Evolutionary conservation across 2,329 filamentous ascomycete species (phyloP).

Genomic region (Didymosphaeria variabile): DNA sequence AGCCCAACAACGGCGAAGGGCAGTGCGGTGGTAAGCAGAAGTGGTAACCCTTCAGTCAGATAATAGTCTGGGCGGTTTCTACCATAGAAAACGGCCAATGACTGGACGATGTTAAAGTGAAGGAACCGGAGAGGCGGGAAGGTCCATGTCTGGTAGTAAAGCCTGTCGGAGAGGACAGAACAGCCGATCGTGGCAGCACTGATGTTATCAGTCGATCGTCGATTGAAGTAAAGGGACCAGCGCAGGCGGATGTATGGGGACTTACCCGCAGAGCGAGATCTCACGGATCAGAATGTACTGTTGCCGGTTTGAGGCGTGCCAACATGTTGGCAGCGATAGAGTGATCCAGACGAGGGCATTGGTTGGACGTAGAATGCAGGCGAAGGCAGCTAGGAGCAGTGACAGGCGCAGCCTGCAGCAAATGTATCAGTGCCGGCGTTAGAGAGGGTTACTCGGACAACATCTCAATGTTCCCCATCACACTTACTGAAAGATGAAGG

Average conservation of each 20-base stretch:
- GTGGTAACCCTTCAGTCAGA: conserved; percentile 84
- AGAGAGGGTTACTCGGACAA: conserved; percentile 17
- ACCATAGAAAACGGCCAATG: conserved; percentile 91
- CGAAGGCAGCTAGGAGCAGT: conserved; percentile 78
- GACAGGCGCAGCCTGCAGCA: conserved; percentile 59
- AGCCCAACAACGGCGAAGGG: conserved; percentile 77
- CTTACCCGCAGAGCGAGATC: conserved; percentile 66
- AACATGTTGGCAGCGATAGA: conserved; percentile 66
- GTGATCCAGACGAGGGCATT: conserved; percentile 86
- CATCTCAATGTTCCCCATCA: conserved; percentile 16
- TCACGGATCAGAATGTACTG: conserved; percentile 69
- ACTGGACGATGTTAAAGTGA: conserved; percentile 88
- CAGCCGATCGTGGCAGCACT: conserved; percentile 68
- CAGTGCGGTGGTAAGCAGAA: conserved; percentile 83
- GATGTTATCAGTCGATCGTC: conserved; percentile 25
- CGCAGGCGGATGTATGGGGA: conserved; percentile 24
- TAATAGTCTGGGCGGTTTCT: conserved; percentile 93
- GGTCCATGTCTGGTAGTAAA: conserved; percentile 86
- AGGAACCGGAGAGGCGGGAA: conserved; percentile 89
- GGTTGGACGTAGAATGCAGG: conserved; percentile 87
- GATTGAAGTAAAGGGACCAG: conserved; percentile 22
- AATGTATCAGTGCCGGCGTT: conserved; percentile 34
- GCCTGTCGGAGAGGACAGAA: conserved; percentile 74
- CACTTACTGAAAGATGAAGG: conserved; percentile 40
- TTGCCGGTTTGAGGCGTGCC: conserved; percentile 54